These are phyloP conservation scores for Ichthyophthirius multifiliis DNA, from an alignment of 169 alveolate species.

Conservation along the genomic window DNA sequence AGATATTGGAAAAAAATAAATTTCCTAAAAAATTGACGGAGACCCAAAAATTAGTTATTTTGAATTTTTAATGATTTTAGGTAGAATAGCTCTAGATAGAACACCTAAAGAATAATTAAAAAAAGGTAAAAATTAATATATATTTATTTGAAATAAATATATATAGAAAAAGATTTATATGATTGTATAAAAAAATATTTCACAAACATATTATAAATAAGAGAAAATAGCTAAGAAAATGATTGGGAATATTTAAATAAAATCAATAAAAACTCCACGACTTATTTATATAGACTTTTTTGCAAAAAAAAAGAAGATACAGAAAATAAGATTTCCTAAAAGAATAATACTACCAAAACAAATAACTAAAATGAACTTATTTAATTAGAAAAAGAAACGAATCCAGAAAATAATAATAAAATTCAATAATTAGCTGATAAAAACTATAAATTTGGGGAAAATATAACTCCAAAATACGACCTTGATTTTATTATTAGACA, in stretches of 20 bases:
- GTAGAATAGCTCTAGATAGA: background rate
- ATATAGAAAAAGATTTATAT: background rate
- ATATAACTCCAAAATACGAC: background rate
- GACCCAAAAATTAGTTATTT: background rate
- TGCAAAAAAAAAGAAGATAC: background rate
- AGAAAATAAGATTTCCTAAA: no score
- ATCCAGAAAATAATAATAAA: no score
- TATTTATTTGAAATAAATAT: no score
- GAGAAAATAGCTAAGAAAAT: background rate
- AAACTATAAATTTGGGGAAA: constrained; percentile 8
- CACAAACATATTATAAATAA: background rate
- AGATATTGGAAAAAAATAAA: background rate
- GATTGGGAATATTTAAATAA: background rate
- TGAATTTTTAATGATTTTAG: background rate
- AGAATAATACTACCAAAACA: no score
- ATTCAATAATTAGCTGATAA: no score
- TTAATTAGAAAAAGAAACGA: no score
- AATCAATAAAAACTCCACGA: background rate
- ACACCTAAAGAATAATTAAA: background rate
- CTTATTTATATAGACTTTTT: background rate
- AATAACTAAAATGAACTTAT: no score
- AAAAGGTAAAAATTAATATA: no score
- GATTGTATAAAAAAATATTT: background rate
- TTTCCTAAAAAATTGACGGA: background rate
- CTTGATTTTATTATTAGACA: background rate